Evolutionary conservation across 2,329 filamentous ascomycete species (phyloP).

Genomic region (Sporothrix euskadiensis): DNA sequence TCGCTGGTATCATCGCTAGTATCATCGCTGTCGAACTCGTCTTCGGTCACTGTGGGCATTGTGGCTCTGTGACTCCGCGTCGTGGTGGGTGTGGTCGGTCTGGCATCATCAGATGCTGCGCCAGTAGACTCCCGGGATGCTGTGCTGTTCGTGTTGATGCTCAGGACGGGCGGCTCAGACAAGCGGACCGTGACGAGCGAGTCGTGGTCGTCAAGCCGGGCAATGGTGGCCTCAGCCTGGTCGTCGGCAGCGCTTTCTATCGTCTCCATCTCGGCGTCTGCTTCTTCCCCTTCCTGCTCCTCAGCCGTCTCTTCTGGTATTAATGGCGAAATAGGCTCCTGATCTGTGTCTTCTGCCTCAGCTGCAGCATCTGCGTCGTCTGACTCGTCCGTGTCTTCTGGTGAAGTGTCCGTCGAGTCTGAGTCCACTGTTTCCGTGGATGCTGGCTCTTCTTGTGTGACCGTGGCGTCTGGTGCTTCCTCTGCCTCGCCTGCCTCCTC

Average conservation of each 20-base stretch:
- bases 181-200: constrained; percentile 69
- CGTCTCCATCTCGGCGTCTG: background rate
- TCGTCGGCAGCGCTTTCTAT: background rate
- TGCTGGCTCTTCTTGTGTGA: background rate
- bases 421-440: background rate
- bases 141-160: constrained; percentile 37
- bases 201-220: constrained; percentile 45
- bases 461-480: background rate
- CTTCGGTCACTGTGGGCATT: constrained; percentile 34
- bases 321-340: constrained; percentile 1
- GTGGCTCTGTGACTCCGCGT: constrained; percentile 13
- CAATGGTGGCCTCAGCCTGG: background rate
- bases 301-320: background rate
- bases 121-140: constrained; percentile 22
- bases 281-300: background rate
- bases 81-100: constrained; percentile 20
- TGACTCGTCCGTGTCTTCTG: constrained; percentile 4
- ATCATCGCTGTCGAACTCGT: constrained; percentile 31
- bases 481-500: background rate
- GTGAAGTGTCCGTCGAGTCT: constrained; percentile 23
- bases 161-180: constrained; percentile 52
- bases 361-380: background rate
- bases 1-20: constrained; percentile 27
- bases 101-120: constrained; percentile 30
- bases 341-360: background rate